Evolutionary conservation across 345 rosid species (phyloP), one percentile per base, ranked within the genome.

Genomic region (Moringa oleifera): DNA sequence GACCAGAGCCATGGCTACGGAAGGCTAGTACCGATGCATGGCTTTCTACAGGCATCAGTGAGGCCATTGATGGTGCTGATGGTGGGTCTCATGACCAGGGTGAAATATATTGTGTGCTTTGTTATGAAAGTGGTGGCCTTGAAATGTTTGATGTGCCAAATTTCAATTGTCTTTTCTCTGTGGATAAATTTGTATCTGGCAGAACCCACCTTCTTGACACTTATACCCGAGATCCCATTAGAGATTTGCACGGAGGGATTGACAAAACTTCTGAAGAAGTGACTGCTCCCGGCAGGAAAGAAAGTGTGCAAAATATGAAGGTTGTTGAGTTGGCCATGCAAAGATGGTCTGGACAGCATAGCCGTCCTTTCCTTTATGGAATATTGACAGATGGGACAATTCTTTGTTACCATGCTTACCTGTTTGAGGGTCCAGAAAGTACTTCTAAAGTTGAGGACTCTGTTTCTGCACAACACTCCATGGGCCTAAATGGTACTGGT

Each of bases 21-120:
- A 94, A 94, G 85, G 81, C 97, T 59, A 94, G 91, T 75, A 80
- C 91, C 28, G 97, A 91, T 76, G 96, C 99, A 63, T 94, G 99
- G 99, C 95, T 94, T 79, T 83, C 89, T 20, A 85, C 95, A 20
- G 97, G 97, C 31, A 57, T 88, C 73, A 88, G 83, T 70, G 95
- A 85, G 80, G 79, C 90, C 68, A 76, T 85, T 74, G 97, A 90
- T 61, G 79, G 96, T 80, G 79, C 81, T 72, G 97, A 93, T 78
- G 91, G 93, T 62, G 95, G 85, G 55, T 47, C 80, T 25, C 89
- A 78, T 51, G 97, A 91, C 63, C 97, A 86, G 84, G 99, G 93
- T 47, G 99, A 94, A 74, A 79, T 85, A 72, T 94, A 88, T 61
- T 88, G 96, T 80, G 83, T 87, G 71, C 81, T 90, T 74, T 94